Percentiles rank a stretch among this genome's conserved stretches.
phyloP scores from a whole-genome alignment of 164 flowering plant species.

The Vitis riparia region DNA sequence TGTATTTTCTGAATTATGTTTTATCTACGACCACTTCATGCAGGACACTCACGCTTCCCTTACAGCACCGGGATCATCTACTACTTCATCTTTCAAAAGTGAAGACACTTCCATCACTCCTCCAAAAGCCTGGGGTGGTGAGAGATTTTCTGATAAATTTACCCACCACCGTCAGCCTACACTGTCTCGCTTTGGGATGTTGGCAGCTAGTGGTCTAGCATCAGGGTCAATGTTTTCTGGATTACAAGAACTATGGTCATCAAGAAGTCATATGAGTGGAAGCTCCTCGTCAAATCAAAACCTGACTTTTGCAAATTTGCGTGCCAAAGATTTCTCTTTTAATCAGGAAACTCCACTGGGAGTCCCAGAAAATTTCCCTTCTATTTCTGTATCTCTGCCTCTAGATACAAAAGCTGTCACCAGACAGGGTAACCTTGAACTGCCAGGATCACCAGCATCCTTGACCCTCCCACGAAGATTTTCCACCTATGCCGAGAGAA shows the following conservation, averaged over 20 bases:
- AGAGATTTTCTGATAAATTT: slow-evolving; percentile 60
- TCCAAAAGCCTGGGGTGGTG: slow-evolving; percentile 98
- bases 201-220: slow-evolving; percentile 38
- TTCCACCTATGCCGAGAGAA: slow-evolving; percentile 90
- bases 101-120: slow-evolving; percentile 72
- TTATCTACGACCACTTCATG: slow-evolving; percentile 14
- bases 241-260: slow-evolving; percentile 43
- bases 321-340: slow-evolving; percentile 39
- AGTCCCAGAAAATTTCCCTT: slow-evolving; percentile 43
- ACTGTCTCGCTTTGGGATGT: slow-evolving; percentile 61
- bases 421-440: slow-evolving; percentile 48
- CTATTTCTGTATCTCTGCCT: slow-evolving; percentile 42
- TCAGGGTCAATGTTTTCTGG: slow-evolving; percentile 55
- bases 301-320: slow-evolving; percentile 36
- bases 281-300: slow-evolving; percentile 38
- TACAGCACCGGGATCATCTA: slow-evolving; percentile 42
- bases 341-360: slow-evolving; percentile 51
- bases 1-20: not conserved
- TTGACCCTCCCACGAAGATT: slow-evolving; percentile 51
- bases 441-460: slow-evolving; percentile 40
- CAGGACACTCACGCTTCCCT: slow-evolving; percentile 62
- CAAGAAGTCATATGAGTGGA: slow-evolving; percentile 38
- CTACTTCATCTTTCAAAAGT: slow-evolving; percentile 48
- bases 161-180: slow-evolving; percentile 45
- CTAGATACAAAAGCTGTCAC: slow-evolving; percentile 34